Percentiles rank a stretch among this genome's conserved stretches.
These are phyloP conservation scores for Ulota crispa DNA, from an alignment of 225 moss, liverwort and hornwort genomes.

Conservation along the genomic window DNA sequence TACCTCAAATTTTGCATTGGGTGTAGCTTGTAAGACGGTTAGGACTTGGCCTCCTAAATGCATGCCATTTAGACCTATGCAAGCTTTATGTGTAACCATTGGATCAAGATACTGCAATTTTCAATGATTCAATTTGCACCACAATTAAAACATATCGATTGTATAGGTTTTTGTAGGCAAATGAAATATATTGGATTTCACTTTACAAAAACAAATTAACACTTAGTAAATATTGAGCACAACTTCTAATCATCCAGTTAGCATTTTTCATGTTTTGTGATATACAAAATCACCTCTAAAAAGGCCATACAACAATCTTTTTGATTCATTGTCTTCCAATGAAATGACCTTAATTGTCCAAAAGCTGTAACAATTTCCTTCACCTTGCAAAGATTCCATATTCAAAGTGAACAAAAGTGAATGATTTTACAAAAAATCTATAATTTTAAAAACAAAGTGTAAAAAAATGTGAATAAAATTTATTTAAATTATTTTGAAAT, in stretches of 20 bases:
- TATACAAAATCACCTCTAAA: constrained; percentile 53
- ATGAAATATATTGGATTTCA: accelerated
- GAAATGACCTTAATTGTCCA: constrained; percentile 88
- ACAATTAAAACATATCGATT: accelerated
- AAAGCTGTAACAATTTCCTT: constrained; percentile 87
- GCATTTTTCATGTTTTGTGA: accelerated
- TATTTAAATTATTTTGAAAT: no score
- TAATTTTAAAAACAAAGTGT: no score
- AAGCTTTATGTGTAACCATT: constrained; percentile 57
- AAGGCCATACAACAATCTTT: constrained; percentile 53
- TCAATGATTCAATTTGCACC: background rate
- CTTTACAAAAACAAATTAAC: no score
- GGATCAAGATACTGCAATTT: constrained; percentile 78
- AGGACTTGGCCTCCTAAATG: constrained; percentile 60
- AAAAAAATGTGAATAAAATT: no score
- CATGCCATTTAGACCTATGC: constrained; percentile 84
- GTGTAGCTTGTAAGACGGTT: constrained; percentile 67
- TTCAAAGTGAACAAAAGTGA: no score
- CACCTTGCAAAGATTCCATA: constrained; percentile 29
- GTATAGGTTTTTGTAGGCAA: accelerated
- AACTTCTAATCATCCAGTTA: accelerated
- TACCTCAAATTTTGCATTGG: constrained; percentile 54
- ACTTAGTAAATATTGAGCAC: accelerated
- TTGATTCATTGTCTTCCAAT: constrained; percentile 61
- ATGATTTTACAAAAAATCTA: no score